These are phyloP conservation scores for Pelargonium nanum DNA, from an alignment of 345 rosid species.

Conservation along the genomic window DNA sequence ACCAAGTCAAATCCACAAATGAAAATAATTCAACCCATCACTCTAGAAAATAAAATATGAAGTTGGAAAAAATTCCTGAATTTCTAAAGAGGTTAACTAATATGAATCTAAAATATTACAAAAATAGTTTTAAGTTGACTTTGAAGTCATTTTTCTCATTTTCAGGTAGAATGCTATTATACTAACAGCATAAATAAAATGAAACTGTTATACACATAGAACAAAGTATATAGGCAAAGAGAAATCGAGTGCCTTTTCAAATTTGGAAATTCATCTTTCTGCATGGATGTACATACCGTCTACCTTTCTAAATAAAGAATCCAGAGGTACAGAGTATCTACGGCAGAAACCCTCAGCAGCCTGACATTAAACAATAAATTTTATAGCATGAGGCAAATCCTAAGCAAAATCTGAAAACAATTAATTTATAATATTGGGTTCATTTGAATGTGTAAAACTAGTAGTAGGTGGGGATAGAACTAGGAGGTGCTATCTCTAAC, in stretches of 20 bases:
- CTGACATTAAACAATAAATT: conserved; percentile 30
- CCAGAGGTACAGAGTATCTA: conserved; percentile 55
- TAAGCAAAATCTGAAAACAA: not conserved
- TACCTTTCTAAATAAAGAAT: conserved; percentile 46
- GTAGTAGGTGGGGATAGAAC: not conserved
- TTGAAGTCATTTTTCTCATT: no score
- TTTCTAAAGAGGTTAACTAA: no score
- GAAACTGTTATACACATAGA: no score
- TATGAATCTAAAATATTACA: no score
- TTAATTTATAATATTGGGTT: not conserved
- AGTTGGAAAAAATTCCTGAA: no score
- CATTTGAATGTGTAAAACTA: no score
- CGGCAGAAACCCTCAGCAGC: conserved; percentile 96
- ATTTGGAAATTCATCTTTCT: not conserved
- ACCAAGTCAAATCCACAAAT: no score
- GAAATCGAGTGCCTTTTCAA: not conserved
- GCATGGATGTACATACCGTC: conserved; percentile 43
- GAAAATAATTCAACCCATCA: no score
- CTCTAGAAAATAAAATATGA: no score
- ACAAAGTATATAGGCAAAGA: not conserved
- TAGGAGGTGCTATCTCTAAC: not conserved
- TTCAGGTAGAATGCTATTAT: no score
- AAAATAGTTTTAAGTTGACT: no score
- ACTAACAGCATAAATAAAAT: no score
- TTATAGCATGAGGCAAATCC: conserved; percentile 4